phyloP scores from a whole-genome alignment of 257 asterid species.

The Capsicum pubescens region DNA sequence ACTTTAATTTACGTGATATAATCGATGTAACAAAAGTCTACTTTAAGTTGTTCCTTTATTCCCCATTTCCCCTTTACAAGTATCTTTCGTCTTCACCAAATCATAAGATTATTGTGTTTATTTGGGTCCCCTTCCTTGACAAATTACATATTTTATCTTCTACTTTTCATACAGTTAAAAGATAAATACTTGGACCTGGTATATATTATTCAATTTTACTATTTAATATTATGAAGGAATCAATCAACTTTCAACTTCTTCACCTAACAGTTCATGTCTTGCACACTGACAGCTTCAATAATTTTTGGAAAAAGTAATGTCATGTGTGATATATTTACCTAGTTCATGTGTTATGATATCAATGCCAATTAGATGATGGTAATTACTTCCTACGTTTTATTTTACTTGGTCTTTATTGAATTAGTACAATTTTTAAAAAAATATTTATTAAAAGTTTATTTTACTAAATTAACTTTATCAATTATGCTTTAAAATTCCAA shows the following conservation, averaged over 20 bases:
- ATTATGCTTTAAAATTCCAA: too few species aligned
- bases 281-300: background rate
- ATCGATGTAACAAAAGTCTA: background rate
- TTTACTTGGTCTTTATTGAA: too few species aligned
- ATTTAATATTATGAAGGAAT: background rate
- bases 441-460: too few species aligned
- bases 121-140: background rate
- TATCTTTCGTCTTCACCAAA: constrained; percentile 15
- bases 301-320: background rate
- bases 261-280: background rate
- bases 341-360: too few species aligned
- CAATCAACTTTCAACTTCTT: background rate
- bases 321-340: too few species aligned
- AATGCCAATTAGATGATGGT: too few species aligned
- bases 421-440: too few species aligned
- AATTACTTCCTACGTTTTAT: too few species aligned
- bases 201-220: background rate
- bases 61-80: too few species aligned
- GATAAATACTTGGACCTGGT: background rate
- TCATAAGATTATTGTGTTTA: background rate
- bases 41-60: background rate
- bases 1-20: background rate
- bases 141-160: background rate
- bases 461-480: too few species aligned
- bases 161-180: background rate